Conservation (phyloP, 2,329 filamentous ascomycete species). For the Rhynchosporium agropyri region DNA sequence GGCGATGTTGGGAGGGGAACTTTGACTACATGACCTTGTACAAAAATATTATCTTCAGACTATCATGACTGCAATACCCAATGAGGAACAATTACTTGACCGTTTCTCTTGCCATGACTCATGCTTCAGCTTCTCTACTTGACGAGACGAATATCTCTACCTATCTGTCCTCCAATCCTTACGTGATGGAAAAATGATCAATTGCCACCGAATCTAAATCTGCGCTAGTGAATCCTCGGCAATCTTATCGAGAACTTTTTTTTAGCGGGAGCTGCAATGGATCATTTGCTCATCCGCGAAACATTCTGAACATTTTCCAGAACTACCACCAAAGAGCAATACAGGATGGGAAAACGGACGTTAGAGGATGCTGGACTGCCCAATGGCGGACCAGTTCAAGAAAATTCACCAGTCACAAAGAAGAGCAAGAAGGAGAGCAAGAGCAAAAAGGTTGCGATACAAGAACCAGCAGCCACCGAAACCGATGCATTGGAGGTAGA, state of each 20-base stretch:
- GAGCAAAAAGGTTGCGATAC: conserved; percentile 35
- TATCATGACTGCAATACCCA: conserved; percentile 11
- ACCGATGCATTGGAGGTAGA: conserved; percentile 31
- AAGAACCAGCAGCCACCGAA: conserved; percentile 26
- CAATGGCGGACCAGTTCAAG: conserved; percentile 24
- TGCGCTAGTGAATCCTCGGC: conserved; percentile 4
- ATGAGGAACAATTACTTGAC: conserved; percentile 12
- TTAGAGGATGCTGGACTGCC: conserved; percentile 38
- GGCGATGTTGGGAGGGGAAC: neutral
- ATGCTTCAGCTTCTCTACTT: neutral
- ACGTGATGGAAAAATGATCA: neutral
- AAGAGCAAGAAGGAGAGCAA: conserved; percentile 39
- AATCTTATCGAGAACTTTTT: conserved; percentile 14
- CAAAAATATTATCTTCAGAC: conserved; percentile 10
- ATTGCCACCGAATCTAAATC: neutral
- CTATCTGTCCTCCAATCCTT: neutral
- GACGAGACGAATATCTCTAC: no score
- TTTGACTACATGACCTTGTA: conserved; percentile 9
- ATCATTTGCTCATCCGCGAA: neutral
- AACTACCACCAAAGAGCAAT: conserved; percentile 12
- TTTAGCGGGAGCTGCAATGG: conserved; percentile 10
- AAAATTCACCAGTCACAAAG: conserved; percentile 31
- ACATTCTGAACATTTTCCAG: conserved; percentile 7
- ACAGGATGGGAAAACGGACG: conserved; percentile 41
- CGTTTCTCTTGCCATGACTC: conserved; percentile 5